Percentiles rank a stretch among this genome's conserved stretches.
Conservation (phyloP, 352 stramenopile species). For the Globisporangium mamillatum region DNA sequence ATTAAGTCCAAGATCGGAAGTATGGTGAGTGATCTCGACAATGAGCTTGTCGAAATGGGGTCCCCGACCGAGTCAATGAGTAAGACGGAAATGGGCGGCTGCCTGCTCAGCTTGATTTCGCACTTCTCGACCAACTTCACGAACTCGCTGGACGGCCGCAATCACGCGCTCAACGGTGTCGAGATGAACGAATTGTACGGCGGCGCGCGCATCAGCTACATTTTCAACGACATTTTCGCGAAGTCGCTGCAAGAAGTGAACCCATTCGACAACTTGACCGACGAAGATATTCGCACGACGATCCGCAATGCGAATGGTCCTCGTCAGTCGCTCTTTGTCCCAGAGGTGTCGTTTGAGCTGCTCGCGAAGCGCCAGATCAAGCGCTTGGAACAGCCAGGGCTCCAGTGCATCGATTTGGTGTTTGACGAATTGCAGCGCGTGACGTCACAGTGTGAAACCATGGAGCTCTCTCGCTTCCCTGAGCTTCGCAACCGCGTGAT, state of each 20-base stretch:
- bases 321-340: constrained; percentile 96
- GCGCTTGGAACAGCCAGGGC: constrained; percentile 92
- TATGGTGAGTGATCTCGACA: constrained; percentile 95
- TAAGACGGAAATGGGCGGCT: constrained; percentile 90
- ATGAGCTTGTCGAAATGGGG: constrained; percentile 95
- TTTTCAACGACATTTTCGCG: constrained; percentile 98
- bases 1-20: constrained; percentile 97
- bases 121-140: constrained; percentile 90
- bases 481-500: constrained; percentile 95
- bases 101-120: constrained; percentile 94
- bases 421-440: constrained; percentile 98
- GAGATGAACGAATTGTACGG: constrained; percentile 94
- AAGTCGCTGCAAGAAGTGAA: constrained; percentile 91
- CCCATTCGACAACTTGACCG: constrained; percentile 95
- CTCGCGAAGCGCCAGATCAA: constrained; percentile 97
- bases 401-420: constrained; percentile 98
- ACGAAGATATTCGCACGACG: constrained; percentile 98
- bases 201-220: constrained; percentile 97
- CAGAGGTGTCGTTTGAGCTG: constrained; percentile 98
- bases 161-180: constrained; percentile 69
- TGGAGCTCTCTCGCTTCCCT: constrained; percentile 95
- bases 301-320: constrained; percentile 99
- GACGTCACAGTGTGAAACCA: constrained; percentile 92
- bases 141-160: constrained; percentile 87
- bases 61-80: constrained; percentile 86